A percentile compares a stretch with the other conserved stretches of the same genome.
phyloP scores from a whole-genome alignment of 495 filamentous ascomycete species.

The Cetradonia linearis region DNA sequence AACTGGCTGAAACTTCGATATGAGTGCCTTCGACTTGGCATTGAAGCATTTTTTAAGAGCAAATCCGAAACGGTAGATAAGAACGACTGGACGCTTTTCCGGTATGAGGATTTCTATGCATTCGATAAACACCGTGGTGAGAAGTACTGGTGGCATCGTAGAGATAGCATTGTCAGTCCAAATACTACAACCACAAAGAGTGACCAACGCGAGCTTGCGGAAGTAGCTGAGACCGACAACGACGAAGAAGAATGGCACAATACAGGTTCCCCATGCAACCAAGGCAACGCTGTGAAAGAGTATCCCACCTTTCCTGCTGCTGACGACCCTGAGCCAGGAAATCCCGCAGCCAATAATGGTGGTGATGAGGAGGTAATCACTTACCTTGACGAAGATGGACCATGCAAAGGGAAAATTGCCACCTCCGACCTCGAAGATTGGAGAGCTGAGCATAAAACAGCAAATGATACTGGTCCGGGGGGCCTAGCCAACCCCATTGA shows the following conservation, averaged over 20 bases:
- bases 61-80: slow-evolving; percentile 1
- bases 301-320: too few relatives aligned
- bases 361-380: too few relatives aligned
- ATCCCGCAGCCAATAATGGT: not conserved
- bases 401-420: too few relatives aligned
- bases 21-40: slow-evolving; percentile 9
- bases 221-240: not conserved
- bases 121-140: slow-evolving; percentile 2
- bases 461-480: not conserved
- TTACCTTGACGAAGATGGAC: too few relatives aligned
- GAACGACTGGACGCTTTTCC: slow-evolving; percentile 11
- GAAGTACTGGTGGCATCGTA: slow-evolving; percentile 14
- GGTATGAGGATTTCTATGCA: slow-evolving; percentile 11
- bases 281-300: not conserved
- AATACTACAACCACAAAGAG: not conserved
- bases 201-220: not conserved
- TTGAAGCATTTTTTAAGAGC: slow-evolving; percentile 5
- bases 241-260: not conserved
- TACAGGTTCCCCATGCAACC: not conserved
- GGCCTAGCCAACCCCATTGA: not conserved
- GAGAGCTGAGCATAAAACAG: too few relatives aligned
- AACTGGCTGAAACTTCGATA: slow-evolving; percentile 14
- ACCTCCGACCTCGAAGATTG: not conserved
- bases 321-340: not conserved
- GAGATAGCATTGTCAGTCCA: slow-evolving; percentile 1